Evolutionary conservation across 73 alveolate species (phyloP).

Genomic region (Paramecium pentaurelia): DNA sequence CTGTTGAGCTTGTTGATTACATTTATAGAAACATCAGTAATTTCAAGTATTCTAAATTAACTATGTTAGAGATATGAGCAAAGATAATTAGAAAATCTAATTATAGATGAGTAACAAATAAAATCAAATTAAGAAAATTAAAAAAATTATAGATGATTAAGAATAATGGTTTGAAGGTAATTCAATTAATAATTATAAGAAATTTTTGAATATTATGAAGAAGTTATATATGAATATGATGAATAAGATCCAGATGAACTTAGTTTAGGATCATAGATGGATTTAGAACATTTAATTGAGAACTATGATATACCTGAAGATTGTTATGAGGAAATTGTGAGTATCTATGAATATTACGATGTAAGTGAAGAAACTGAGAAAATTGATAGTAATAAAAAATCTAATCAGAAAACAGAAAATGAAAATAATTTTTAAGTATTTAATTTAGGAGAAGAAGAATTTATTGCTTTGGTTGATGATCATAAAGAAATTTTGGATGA

Average conservation of each 20-base stretch:
- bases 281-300: background rate
- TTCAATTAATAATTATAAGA: background rate
- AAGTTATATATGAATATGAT: background rate
- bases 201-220: background rate
- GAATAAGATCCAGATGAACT: conserved; percentile 6
- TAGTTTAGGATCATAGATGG: background rate
- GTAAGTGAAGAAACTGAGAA: background rate
- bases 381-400: background rate
- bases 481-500: background rate
- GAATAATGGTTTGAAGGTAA: background rate
- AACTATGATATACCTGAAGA: background rate
- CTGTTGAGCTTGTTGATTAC: background rate
- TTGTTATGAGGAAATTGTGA: background rate
- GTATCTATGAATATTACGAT: background rate
- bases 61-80: background rate
- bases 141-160: background rate
- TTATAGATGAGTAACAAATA: background rate
- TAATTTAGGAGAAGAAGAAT: background rate
- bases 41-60: background rate
- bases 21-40: background rate
- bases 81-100: background rate
- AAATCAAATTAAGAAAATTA: background rate
- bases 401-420: background rate
- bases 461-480: background rate
- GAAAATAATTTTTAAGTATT: background rate